phyloP scores from a whole-genome alignment of 345 rosid species.

The Stellera chamaejasme region DNA sequence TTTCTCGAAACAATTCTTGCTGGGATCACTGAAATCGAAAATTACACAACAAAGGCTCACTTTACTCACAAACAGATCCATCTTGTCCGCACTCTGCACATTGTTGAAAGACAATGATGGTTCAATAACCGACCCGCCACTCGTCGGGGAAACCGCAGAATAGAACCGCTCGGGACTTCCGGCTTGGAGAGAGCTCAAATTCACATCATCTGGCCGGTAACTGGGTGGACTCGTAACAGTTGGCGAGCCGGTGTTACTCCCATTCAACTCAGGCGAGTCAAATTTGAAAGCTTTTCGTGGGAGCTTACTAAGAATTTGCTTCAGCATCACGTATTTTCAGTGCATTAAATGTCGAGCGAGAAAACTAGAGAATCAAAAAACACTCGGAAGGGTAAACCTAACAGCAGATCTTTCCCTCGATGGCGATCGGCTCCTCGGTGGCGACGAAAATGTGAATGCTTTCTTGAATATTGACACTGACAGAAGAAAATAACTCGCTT shows the following conservation, averaged over 20 bases:
- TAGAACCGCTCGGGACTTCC: slow-evolving; percentile 48
- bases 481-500: no score
- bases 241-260: slow-evolving; percentile 26
- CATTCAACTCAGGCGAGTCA: slow-evolving; percentile 37
- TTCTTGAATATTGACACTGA: no score
- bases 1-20: slow-evolving; percentile 59
- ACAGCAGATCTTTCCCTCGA: no score
- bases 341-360: neutral
- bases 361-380: no score
- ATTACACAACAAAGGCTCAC: slow-evolving; percentile 85
- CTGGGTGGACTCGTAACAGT: slow-evolving; percentile 4
- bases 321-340: slow-evolving; percentile 32
- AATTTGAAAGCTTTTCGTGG: slow-evolving; percentile 55
- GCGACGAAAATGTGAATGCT: no score
- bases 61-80: slow-evolving; percentile 80
- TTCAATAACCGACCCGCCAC: slow-evolving; percentile 73
- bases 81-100: slow-evolving; percentile 55
- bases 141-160: slow-evolving; percentile 70
- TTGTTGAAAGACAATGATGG: slow-evolving; percentile 80
- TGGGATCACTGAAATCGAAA: slow-evolving; percentile 71
- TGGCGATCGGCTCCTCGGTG: no score
- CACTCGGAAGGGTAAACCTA: no score
- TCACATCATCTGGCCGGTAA: no score
- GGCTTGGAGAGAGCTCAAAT: slow-evolving; percentile 23
- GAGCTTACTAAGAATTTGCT: slow-evolving; percentile 64